A percentile compares a stretch with the other conserved stretches of the same genome.
phyloP scores from a whole-genome alignment of 2,329 filamentous ascomycete species.

The Fusarium luffae region DNA sequence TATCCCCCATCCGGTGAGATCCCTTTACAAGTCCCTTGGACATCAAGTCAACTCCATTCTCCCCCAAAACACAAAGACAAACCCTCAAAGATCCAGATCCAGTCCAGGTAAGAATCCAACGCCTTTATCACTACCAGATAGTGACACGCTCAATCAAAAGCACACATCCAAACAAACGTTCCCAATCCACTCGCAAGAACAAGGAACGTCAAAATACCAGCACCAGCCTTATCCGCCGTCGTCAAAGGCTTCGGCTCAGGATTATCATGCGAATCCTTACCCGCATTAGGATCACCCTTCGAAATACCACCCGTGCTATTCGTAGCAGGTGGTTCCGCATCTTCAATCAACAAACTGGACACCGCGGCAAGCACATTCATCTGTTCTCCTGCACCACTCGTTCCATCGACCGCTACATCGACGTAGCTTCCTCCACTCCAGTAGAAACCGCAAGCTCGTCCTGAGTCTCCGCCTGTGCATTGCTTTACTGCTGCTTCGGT shows the following conservation, averaged over 20 bases:
- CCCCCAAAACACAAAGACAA: conserved; percentile 4
- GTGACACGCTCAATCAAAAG: conserved; percentile 40
- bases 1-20: neutral
- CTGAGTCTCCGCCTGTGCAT: conserved; percentile 69
- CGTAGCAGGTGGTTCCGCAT: conserved; percentile 56
- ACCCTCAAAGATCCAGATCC: neutral
- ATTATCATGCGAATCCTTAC: conserved; percentile 49
- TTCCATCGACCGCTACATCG: conserved; percentile 62
- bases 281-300: conserved; percentile 55
- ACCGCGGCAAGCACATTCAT: conserved; percentile 69
- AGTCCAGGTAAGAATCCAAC: conserved; percentile 11
- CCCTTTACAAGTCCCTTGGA: neutral
- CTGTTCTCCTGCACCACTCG: conserved; percentile 67
- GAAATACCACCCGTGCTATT: conserved; percentile 63
- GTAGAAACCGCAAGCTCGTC: conserved; percentile 71
- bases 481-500: conserved; percentile 68
- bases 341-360: conserved; percentile 59
- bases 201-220: conserved; percentile 60
- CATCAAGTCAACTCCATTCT: conserved; percentile 24
- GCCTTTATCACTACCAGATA: neutral
- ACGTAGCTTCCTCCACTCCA: conserved; percentile 64
- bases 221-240: conserved; percentile 59
- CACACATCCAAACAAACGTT: conserved; percentile 64
- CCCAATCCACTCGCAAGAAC: conserved; percentile 55
- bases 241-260: conserved; percentile 52